Base-by-base conservation (phyloP, 495 filamentous ascomycete genomes). In the Podospora pseudopauciseta region DNA sequence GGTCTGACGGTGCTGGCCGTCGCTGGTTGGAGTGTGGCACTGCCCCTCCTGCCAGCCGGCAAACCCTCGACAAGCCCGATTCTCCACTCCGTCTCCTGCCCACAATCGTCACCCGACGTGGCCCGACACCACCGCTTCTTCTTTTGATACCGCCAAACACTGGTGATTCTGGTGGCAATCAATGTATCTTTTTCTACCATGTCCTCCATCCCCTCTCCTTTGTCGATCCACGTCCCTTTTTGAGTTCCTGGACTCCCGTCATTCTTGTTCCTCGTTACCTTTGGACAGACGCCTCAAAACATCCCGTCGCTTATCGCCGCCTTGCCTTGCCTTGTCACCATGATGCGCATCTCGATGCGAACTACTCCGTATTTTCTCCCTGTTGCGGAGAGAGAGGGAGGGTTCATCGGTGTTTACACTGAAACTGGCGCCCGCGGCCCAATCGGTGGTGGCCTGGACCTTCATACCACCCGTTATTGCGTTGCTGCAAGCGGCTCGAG, bases 71-170 rank as follows among this genome's bases (percentile, higher is more conserved):
- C 32, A 56, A 26, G 20, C 62, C 67, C 63, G 19, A 34, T 67
- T 56, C 56, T 64, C 60, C 63, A 57, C 55, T 58, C 66, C 57
- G 39, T 65, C 39, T 39, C 44, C 63, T 34, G 19, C 26, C 65
- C 67, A 60, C 70, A 66, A 65, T 67, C 66, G 60, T 74, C 74
- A 72, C 74, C 74, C 74, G 73, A 76, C 70, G 71, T 75, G 72
- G 69, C 71, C 66, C 69, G 71, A 70, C 39, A 67, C 63, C 66
- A 72, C 64, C 64, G 56, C 62, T 60, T 70, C 61, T 67, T 49
- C 58, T 34, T 11, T 49, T 11, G 39, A 49, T 49, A 49, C 39
- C 39, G 15, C 39, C 39, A 11, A 18, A 3, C 39, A 9, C 15
- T 49, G 2, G 15, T 11, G 15, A 13, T 49, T 49, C 39, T 16